Evolutionary conservation across 371 early-diverging fungal genomes (phyloP).

Genomic region (Saksenaea oblongispora): DNA sequence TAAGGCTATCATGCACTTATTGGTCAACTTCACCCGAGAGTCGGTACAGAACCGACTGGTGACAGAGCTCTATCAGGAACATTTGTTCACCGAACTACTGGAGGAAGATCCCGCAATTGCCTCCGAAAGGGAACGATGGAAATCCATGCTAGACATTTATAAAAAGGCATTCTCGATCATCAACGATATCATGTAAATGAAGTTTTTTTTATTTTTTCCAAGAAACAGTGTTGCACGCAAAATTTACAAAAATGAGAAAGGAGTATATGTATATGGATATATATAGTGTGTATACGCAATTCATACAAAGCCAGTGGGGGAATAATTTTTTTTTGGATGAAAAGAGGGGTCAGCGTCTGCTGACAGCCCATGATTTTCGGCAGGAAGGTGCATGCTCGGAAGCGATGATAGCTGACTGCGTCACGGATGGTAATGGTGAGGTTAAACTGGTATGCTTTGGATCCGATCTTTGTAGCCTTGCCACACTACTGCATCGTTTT

Average conservation of each 20-base stretch:
- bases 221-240: background rate
- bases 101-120: constrained; percentile 77
- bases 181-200: constrained; percentile 65
- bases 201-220: background rate
- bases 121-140: constrained; percentile 77
- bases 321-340: background rate
- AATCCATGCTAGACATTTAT: constrained; percentile 77
- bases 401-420: background rate
- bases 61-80: constrained; percentile 78
- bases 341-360: background rate
- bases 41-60: constrained; percentile 84
- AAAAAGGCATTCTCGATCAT: constrained; percentile 78
- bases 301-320: background rate
- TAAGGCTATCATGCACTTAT: constrained; percentile 89
- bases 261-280: background rate
- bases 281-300: background rate
- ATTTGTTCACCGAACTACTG: constrained; percentile 70
- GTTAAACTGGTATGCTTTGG: background rate
- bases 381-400: background rate
- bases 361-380: background rate
- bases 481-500: background rate
- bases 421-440: background rate
- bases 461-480: background rate
- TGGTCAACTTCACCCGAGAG: constrained; percentile 79
- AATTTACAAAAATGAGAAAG: constrained; percentile 2